Conservation (phyloP, 2,329 filamentous ascomycete genomes). For the Drechslera avenae region DNA sequence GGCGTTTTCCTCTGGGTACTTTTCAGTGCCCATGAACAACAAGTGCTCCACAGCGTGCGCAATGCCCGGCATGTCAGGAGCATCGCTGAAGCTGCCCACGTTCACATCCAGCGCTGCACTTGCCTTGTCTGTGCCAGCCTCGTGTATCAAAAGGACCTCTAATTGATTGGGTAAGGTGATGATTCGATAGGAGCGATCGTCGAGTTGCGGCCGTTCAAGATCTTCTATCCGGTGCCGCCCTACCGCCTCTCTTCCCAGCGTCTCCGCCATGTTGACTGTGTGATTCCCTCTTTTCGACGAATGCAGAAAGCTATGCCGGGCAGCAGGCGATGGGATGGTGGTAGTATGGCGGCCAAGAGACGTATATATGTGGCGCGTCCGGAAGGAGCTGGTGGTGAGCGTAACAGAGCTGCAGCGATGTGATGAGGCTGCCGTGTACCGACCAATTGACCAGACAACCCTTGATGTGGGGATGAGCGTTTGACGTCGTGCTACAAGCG, state of each 20-base stretch:
- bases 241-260: conserved; percentile 31
- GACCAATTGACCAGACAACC: conserved; percentile 16
- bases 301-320: conserved; percentile 15
- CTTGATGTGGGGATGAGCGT: conserved; percentile 13
- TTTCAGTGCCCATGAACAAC: conserved; percentile 98
- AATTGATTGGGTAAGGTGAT: conserved; percentile 84
- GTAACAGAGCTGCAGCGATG: conserved; percentile 13
- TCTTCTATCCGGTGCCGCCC: conserved; percentile 58
- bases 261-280: conserved; percentile 35
- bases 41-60: conserved; percentile 96
- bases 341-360: conserved; percentile 14
- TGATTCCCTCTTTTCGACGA: conserved; percentile 12
- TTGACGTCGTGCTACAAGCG: conserved; percentile 23
- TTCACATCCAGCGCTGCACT: conserved; percentile 95
- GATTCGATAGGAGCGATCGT: conserved; percentile 86
- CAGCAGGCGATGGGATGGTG: conserved; percentile 13
- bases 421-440: conserved; percentile 22
- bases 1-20: conserved; percentile 79
- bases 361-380: conserved; percentile 29
- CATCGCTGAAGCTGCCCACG: conserved; percentile 93
- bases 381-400: conserved; percentile 28
- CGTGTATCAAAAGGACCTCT: conserved; percentile 90
- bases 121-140: conserved; percentile 94
- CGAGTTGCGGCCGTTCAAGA: conserved; percentile 81
- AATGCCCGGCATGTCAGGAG: conserved; percentile 88